phyloP scores from a whole-genome alignment of 257 asterid species.

The Salvia splendens region DNA sequence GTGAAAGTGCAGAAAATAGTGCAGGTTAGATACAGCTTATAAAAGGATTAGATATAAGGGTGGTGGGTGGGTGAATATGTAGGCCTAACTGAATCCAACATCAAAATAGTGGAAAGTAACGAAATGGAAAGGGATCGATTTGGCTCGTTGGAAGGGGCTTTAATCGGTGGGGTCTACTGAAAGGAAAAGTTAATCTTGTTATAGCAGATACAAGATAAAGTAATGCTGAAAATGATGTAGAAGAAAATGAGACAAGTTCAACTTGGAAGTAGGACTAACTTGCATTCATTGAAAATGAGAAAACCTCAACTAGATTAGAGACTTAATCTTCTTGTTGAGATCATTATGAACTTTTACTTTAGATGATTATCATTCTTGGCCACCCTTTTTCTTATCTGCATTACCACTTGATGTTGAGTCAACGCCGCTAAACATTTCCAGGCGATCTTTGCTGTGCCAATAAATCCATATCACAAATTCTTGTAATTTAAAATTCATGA shows the following conservation, averaged over 20 bases:
- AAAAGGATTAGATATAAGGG: constrained; percentile 18
- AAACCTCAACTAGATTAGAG: constrained; percentile 14
- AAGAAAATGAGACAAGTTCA: constrained; percentile 16
- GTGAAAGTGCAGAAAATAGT: constrained; percentile 23
- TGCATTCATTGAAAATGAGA: constrained; percentile 2
- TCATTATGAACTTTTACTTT: constrained; percentile 12
- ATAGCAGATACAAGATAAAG: background rate
- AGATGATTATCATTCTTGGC: constrained; percentile 3
- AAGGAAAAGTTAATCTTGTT: constrained; percentile 6
- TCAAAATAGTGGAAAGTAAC: constrained; percentile 17
- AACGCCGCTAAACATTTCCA: background rate
- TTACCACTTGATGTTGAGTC: background rate
- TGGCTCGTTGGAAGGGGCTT: constrained; percentile 27
- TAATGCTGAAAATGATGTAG: background rate
- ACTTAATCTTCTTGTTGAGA: background rate
- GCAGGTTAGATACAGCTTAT: constrained; percentile 21
- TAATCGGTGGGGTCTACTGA: constrained; percentile 31
- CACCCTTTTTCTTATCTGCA: background rate
- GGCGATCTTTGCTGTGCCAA: background rate
- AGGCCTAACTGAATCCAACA: constrained; percentile 33
- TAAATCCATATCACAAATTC: background rate
- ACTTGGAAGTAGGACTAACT: constrained; percentile 20
- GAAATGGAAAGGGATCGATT: constrained; percentile 19
- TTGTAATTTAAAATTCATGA: background rate
- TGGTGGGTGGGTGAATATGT: constrained; percentile 25